These are phyloP conservation scores for Eutrema heterophyllum DNA, from an alignment of 345 rosid genomes.

Conservation along the genomic window DNA sequence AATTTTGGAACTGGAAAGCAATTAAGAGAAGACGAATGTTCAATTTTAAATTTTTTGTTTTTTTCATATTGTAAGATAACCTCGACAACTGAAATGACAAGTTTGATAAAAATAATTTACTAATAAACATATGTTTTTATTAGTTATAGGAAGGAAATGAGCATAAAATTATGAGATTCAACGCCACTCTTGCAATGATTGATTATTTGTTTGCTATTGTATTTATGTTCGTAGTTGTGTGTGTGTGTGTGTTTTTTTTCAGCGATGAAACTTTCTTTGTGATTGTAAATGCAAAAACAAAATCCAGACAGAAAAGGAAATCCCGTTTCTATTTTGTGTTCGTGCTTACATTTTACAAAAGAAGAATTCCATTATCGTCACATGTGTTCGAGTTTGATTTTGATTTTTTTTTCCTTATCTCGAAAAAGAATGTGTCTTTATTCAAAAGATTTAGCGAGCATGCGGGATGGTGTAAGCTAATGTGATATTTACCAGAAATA, in stretches of 20 bases:
- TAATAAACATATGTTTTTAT: not conserved
- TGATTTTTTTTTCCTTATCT: not conserved
- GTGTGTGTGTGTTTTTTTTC: too few species aligned
- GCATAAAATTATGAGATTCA: too few species aligned
- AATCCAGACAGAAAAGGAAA: not conserved
- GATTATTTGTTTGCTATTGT: too few species aligned
- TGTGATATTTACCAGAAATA: slow-evolving; percentile 7
- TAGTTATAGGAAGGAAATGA: too few species aligned
- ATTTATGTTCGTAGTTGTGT: not conserved
- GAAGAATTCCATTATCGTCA: not conserved
- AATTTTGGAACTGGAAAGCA: not conserved
- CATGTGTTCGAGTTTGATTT: not conserved
- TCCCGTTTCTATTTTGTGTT: not conserved
- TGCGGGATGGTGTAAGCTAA: not conserved
- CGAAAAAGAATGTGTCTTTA: not conserved
- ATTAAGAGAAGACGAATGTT: not conserved
- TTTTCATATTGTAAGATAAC: not conserved
- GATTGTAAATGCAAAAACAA: not conserved
- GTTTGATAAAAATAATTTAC: not conserved
- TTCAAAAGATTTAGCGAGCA: slow-evolving; percentile 13
- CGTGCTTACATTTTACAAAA: too few species aligned
- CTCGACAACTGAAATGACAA: not conserved
- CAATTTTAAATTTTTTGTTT: not conserved
- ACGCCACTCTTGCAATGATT: too few species aligned
- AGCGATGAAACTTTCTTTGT: too few species aligned